Evolutionary conservation across 2,329 filamentous ascomycete species (phyloP).

Genomic region (Paradendryphiella salina): DNA sequence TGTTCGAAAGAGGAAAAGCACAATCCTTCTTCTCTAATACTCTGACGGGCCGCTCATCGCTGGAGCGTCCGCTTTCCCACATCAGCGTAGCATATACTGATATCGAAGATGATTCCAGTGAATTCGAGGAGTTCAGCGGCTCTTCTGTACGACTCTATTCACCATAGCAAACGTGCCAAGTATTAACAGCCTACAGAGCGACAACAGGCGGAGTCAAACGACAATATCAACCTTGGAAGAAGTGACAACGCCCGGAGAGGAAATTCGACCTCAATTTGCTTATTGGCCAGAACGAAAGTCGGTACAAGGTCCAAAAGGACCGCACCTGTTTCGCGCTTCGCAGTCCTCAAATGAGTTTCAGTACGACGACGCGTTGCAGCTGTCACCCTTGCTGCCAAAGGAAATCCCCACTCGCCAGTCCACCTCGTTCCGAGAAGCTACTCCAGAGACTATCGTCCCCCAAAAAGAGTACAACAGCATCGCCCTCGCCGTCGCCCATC

Average conservation of each 20-base stretch:
- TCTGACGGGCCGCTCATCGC: conserved; percentile 42
- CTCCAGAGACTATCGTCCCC: conserved; percentile 45
- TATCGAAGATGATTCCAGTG: conserved; percentile 61
- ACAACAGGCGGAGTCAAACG: conserved; percentile 71
- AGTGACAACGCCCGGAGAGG: conserved; percentile 69
- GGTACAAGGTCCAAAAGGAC: conserved; percentile 79
- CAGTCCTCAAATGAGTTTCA: conserved; percentile 59
- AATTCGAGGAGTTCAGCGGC: conserved; percentile 56
- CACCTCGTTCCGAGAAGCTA: conserved; percentile 48
- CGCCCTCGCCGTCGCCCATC: conserved; percentile 56
- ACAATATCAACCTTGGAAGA: conserved; percentile 89
- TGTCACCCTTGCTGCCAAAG: conserved; percentile 75
- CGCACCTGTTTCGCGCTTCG: conserved; percentile 81
- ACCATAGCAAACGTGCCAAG: conserved; percentile 13
- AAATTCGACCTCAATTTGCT: conserved; percentile 64
- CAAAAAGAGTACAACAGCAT: conserved; percentile 57
- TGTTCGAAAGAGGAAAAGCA: conserved; percentile 55
- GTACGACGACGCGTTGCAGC: conserved; percentile 60
- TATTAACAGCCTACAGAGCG: conserved; percentile 54
- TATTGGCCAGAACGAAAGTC: conserved; percentile 64
- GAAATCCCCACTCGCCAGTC: conserved; percentile 52
- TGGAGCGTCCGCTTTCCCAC: conserved; percentile 67
- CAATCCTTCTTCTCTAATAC: conserved; percentile 63
- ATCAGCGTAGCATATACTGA: conserved; percentile 81
- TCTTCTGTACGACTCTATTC: conserved; percentile 63